Conservation (phyloP, 192 early-diverging fungal species). For the Bifiguratus adelaidae region DNA sequence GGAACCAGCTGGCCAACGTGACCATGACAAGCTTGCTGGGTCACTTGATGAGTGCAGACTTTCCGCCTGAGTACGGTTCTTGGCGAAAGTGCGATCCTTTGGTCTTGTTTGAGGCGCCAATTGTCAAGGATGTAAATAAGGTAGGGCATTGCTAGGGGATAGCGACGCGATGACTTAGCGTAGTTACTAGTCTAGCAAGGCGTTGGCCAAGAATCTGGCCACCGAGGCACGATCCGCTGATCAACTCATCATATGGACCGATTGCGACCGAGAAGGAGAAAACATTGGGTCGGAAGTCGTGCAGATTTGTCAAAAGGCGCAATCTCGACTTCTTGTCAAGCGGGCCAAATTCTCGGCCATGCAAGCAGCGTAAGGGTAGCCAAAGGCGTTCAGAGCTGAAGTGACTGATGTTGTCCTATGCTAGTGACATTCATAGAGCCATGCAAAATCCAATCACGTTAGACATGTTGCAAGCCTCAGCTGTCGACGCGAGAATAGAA, state of each 20-base stretch:
- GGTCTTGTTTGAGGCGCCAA: slow-evolving; percentile 54
- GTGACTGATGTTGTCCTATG: neutral
- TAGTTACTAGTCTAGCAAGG: neutral
- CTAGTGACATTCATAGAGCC: slow-evolving; percentile 66
- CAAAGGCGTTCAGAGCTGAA: too few species aligned
- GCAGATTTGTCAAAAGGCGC: slow-evolving; percentile 47
- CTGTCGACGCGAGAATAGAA: slow-evolving; percentile 78
- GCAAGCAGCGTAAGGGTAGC: slow-evolving; percentile 42
- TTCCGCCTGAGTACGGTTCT: slow-evolving; percentile 35
- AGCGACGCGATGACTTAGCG: neutral
- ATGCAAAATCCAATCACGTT: slow-evolving; percentile 61
- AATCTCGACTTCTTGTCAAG: slow-evolving; percentile 56
- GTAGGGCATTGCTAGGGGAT: slow-evolving; percentile 6
- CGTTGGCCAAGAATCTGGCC: slow-evolving; percentile 52
- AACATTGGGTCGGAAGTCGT: slow-evolving; percentile 82
- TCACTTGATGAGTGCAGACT: slow-evolving; percentile 66
- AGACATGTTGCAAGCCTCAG: slow-evolving; percentile 61
- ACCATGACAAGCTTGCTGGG: slow-evolving; percentile 80
- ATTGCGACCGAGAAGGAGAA: slow-evolving; percentile 97
- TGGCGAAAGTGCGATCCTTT: slow-evolving; percentile 56
- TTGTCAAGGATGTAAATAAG: slow-evolving; percentile 42
- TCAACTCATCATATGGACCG: slow-evolving; percentile 92
- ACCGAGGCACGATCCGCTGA: slow-evolving; percentile 46
- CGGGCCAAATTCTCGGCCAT: slow-evolving; percentile 89
- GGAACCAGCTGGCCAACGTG: slow-evolving; percentile 40